Base-by-base conservation (phyloP, 2,329 filamentous ascomycete genomes). In the Alternaria burnsii region DNA sequence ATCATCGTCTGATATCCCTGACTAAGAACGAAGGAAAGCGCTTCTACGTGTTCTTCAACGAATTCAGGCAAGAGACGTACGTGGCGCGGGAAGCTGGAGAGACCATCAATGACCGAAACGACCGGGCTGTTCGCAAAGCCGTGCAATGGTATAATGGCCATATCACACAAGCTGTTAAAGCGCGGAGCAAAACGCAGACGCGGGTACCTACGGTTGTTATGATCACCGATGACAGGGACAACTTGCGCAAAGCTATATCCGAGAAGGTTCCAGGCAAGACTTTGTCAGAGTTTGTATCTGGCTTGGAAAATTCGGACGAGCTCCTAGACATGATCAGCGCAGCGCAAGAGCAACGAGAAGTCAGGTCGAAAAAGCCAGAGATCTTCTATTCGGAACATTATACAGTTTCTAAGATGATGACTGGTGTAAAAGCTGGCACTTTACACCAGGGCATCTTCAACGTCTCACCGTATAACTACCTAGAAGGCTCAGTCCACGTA, bases 21-120 rank as follows among this genome's bases (percentile, higher is more conserved):
- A 97, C 94, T 40, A 97, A 94, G 80, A 97, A 94, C 74, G 93
- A 97, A 71, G 93, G 97, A 67, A 99, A 99, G 84, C 89, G 94
- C 55, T 98, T 97, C 77, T 97, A 98, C 75, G 92, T 99, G 53
- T 99, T 99, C 78, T 98, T 98, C 87, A 99, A 99, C 78, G 95
- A 99, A 72, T 99, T 99, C 76, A 88, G 94, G 52, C 84, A 94
- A 40, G 96, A 99, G 79, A 99, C 95, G 0, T 91, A 97, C 74
- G 87, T 97, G 48, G 82, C 86, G 28, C 86, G 95, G 63, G 86
- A 89, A 20, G 79, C 85, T 6, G 90, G 91, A 38, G 95, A 99
- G 82, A 91, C 88, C 3, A 95, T 99, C 80, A 99, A 99, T 76
- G 95, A 99, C 78, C 87, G 95, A 55, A 99, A 99, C 74, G 96